A percentile compares a stretch with the other conserved stretches of the same genome.
Conservation (phyloP, 495 filamentous ascomycete species). For the Bacidia rubella region DNA sequence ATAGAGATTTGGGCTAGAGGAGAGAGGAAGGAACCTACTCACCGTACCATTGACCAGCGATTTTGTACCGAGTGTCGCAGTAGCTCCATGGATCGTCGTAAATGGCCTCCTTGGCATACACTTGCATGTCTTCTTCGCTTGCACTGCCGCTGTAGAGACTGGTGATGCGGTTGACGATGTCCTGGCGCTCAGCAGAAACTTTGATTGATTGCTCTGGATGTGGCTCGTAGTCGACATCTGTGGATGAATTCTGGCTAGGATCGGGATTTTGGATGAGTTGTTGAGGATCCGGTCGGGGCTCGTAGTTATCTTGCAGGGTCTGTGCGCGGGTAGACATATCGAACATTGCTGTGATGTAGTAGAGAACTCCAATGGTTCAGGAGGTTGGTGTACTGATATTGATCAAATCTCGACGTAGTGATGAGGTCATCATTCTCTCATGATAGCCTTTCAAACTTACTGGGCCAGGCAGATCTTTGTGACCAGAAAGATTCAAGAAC, state of each 20-base stretch:
- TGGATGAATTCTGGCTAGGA: constrained; percentile 21
- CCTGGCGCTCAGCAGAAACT: constrained; percentile 21
- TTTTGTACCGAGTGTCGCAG: constrained; percentile 36
- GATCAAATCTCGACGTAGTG: no score
- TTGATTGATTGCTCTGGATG: constrained; percentile 27
- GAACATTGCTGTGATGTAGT: not conserved
- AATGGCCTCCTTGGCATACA: constrained; percentile 32
- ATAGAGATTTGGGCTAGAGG: not conserved
- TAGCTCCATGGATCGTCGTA: constrained; percentile 39
- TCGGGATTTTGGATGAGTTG: constrained; percentile 20
- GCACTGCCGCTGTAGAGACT: constrained; percentile 34
- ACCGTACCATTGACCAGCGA: constrained; percentile 39
- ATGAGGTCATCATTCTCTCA: no score
- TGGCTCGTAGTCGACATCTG: constrained; percentile 32
- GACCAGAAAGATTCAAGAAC: no score
- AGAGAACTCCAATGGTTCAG: no score
- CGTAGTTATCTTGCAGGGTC: constrained; percentile 19
- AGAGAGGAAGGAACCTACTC: not conserved
- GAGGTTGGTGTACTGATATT: no score
- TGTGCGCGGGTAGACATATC: constrained; percentile 20
- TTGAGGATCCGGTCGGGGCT: constrained; percentile 24
- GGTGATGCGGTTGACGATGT: constrained; percentile 28
- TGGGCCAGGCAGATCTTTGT: no score
- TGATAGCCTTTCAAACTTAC: no score
- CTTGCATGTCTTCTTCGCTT: constrained; percentile 34